These are phyloP conservation scores for Ramaria rubella DNA, from an alignment of 768 basidiomycete species.

Conservation along the genomic window DNA sequence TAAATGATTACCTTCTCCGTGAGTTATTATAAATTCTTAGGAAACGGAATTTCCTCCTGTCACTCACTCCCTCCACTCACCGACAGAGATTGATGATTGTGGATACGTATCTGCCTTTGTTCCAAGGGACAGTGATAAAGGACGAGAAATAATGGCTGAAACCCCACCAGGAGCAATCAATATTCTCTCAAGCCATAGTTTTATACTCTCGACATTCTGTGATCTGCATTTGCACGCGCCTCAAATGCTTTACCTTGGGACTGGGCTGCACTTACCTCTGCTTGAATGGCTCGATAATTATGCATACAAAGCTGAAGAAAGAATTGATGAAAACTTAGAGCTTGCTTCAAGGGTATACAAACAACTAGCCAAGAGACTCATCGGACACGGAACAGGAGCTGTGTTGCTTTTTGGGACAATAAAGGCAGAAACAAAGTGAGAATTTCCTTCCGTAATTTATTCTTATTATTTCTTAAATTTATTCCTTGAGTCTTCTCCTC, in stretches of 20 bases:
- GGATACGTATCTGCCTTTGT: conserved; percentile 10
- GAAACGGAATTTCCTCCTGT: no score
- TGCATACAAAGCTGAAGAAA: conserved; percentile 75
- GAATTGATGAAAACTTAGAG: conserved; percentile 52
- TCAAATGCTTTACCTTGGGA: conserved; percentile 84
- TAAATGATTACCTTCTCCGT: conserved; percentile 53
- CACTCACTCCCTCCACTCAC: no score
- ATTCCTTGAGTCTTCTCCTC: conserved; percentile 56
- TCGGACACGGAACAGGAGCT: conserved; percentile 69
- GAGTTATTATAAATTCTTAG: conserved; percentile 15
- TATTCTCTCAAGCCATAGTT: conserved; percentile 33
- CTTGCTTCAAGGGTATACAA: conserved; percentile 65
- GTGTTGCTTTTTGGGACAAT: conserved; percentile 82
- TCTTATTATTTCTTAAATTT: not conserved
- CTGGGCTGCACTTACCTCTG: conserved; percentile 74
- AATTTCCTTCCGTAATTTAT: not conserved
- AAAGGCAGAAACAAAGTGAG: conserved; percentile 74
- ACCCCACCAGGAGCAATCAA: no score
- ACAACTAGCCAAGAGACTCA: conserved; percentile 57
- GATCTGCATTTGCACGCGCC: conserved; percentile 87
- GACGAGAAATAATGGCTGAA: conserved; percentile 30
- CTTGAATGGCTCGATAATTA: conserved; percentile 83
- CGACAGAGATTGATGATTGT: not conserved
- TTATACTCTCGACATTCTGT: conserved; percentile 72
- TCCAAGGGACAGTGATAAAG: conserved; percentile 33